Conservation (phyloP, 2,329 filamentous ascomycete species). For the Fusarium continuum region DNA sequence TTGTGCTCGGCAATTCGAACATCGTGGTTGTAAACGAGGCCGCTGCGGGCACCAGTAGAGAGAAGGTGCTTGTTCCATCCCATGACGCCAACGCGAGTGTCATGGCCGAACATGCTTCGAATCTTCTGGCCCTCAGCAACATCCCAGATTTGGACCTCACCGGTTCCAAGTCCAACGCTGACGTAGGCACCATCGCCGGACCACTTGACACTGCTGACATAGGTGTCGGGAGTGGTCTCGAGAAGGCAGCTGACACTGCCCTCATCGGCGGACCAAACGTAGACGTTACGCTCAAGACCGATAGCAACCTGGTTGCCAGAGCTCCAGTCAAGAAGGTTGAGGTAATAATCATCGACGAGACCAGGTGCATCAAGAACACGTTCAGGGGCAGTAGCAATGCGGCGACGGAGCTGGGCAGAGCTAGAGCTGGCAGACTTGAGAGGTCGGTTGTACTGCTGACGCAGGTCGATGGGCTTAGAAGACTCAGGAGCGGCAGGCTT, state of each 20-base stretch:
- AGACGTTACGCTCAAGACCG: conserved; percentile 94
- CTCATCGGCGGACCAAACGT: conserved; percentile 97
- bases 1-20: conserved; percentile 98
- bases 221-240: conserved; percentile 89
- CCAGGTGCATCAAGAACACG: conserved; percentile 96
- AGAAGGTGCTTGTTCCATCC: conserved; percentile 99
- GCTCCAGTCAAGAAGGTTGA: conserved; percentile 98
- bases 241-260: conserved; percentile 89
- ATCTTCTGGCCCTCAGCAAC: conserved; percentile 95
- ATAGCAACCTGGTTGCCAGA: conserved; percentile 98
- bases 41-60: conserved; percentile 92
- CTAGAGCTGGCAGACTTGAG: conserved; percentile 78
- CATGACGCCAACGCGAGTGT: conserved; percentile 96
- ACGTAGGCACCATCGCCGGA: conserved; percentile 97
- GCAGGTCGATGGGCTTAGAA: conserved; percentile 96
- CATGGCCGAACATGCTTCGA: conserved; percentile 97
- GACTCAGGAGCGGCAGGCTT: conserved; percentile 98
- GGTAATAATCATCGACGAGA: conserved; percentile 97
- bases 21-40: conserved; percentile 97
- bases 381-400: conserved; percentile 93
- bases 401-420: conserved; percentile 87
- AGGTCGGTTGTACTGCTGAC: conserved; percentile 97
- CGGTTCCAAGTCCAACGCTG: conserved; percentile 90
- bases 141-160: conserved; percentile 99
- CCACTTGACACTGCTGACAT: conserved; percentile 99